Percentiles rank a stretch among this genome's conserved stretches.
Evolutionary conservation across 352 stramenopile species (phyloP).

Genomic region (Phytophthora constricta): DNA sequence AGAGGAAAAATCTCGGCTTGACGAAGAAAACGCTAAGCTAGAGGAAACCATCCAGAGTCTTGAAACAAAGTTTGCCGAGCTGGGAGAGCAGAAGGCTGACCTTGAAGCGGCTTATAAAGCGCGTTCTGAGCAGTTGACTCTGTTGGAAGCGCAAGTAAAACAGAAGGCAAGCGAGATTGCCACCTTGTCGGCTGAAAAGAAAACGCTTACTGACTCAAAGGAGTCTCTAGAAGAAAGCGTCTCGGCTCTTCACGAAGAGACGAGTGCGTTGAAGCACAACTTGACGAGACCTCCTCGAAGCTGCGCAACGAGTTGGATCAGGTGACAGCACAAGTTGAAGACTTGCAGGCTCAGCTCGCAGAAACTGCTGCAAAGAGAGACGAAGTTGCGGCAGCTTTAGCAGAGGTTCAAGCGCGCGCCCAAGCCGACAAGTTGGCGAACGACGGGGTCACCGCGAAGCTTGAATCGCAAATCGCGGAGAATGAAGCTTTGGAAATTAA

Average conservation of each 20-base stretch:
- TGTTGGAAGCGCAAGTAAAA: conserved; percentile 32
- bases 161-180: conserved; percentile 32
- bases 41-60: conserved; percentile 42
- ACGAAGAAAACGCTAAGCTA: conserved; percentile 46
- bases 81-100: conserved; percentile 49
- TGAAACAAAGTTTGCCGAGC: conserved; percentile 35
- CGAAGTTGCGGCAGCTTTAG: conserved; percentile 10
- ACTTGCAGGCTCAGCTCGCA: conserved; percentile 29
- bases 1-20: conserved; percentile 49
- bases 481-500: conserved; percentile 42
- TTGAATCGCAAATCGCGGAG: conserved; percentile 33
- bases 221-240: conserved; percentile 45
- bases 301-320: conserved; percentile 37
- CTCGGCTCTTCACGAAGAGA: conserved; percentile 44
- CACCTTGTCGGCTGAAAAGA: conserved; percentile 34
- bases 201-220: conserved; percentile 34
- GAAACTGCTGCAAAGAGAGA: conserved; percentile 32
- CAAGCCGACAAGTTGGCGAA: conserved; percentile 32
- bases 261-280: conserved; percentile 43
- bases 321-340: conserved; percentile 20
- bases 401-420: conserved; percentile 18
- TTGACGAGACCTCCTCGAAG: conserved; percentile 43
- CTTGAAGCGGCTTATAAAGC: conserved; percentile 38
- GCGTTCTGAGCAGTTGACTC: conserved; percentile 26
- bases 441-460: conserved; percentile 23